Conservation (phyloP, 2,329 filamentous ascomycete species). For the Bertia moriformis region DNA sequence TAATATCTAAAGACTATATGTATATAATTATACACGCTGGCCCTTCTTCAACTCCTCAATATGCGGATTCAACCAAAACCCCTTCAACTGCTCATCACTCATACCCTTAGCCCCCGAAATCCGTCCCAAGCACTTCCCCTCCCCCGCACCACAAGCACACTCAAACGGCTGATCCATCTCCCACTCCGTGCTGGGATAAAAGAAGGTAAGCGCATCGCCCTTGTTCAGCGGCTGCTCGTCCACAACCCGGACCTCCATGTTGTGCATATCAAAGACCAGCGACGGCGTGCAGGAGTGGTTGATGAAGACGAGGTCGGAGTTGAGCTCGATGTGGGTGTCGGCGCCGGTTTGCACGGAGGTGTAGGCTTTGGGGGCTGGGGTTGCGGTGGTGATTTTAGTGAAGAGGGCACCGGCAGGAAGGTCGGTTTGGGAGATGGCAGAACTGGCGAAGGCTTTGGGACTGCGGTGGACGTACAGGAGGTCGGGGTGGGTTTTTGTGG, state of each 20-base stretch:
- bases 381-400: constrained; percentile 52
- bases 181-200: constrained; percentile 66
- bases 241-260: constrained; percentile 1
- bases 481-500: not conserved
- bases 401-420: constrained; percentile 50
- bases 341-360: constrained; percentile 47
- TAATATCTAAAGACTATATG: too few species aligned
- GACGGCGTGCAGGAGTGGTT: constrained; percentile 56
- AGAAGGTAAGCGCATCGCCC: constrained; percentile 35
- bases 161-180: constrained; percentile 58
- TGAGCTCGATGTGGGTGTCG: constrained; percentile 42
- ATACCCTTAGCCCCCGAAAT: constrained; percentile 52
- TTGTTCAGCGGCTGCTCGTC: constrained; percentile 11
- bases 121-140: constrained; percentile 41
- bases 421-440: constrained; percentile 28
- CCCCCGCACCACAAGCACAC: constrained; percentile 40
- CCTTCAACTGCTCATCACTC: constrained; percentile 32
- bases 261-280: constrained; percentile 30
- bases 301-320: constrained; percentile 53
- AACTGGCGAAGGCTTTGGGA: not conserved
- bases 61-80: constrained; percentile 47
- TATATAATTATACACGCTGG: too few species aligned
- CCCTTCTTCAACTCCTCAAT: constrained; percentile 39
- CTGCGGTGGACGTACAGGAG: not conserved
- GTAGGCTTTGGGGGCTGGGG: constrained; percentile 39